phyloP scores from a whole-genome alignment of 805 yeast genomes.

The Metschnikowia bowlesiae region DNA sequence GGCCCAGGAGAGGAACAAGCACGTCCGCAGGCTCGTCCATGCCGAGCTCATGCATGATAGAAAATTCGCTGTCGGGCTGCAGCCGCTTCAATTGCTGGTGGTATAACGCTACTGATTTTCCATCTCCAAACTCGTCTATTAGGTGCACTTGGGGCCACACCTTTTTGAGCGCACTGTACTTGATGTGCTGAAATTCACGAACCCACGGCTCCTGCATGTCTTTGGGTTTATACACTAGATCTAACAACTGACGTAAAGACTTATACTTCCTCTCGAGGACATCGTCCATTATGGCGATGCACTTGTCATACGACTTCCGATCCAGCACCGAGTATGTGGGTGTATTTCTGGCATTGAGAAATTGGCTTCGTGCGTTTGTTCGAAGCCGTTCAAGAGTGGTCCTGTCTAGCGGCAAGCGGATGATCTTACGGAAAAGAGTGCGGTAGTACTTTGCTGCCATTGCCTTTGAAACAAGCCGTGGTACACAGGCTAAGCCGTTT shows the following conservation, averaged over 20 bases:
- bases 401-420: conserved; percentile 29
- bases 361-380: conserved; percentile 12
- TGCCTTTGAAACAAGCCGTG: not conserved
- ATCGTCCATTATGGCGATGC: conserved; percentile 19
- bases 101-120: conserved; percentile 14
- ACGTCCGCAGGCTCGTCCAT: not conserved
- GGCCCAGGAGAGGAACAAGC: not conserved
- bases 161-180: conserved; percentile 20
- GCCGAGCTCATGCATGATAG: conserved; percentile 10
- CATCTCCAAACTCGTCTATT: conserved; percentile 22
- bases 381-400: conserved; percentile 11
- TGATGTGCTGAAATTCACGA: conserved; percentile 16
- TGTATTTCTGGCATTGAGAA: conserved; percentile 6
- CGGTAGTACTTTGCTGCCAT: conserved; percentile 16
- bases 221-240: conserved; percentile 22
- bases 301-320: conserved; percentile 12
- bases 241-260: conserved; percentile 23
- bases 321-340: conserved; percentile 13
- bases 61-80: conserved; percentile 8
- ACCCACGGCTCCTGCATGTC: conserved; percentile 19
- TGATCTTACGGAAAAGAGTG: conserved; percentile 20
- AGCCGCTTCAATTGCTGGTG: conserved; percentile 10
- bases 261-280: conserved; percentile 25
- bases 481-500: not conserved
- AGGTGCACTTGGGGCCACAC: conserved; percentile 36